A percentile compares a stretch with the other conserved stretches of the same genome.
phyloP scores from a whole-genome alignment of 345 rosid genomes.

The Microcos paniculata region DNA sequence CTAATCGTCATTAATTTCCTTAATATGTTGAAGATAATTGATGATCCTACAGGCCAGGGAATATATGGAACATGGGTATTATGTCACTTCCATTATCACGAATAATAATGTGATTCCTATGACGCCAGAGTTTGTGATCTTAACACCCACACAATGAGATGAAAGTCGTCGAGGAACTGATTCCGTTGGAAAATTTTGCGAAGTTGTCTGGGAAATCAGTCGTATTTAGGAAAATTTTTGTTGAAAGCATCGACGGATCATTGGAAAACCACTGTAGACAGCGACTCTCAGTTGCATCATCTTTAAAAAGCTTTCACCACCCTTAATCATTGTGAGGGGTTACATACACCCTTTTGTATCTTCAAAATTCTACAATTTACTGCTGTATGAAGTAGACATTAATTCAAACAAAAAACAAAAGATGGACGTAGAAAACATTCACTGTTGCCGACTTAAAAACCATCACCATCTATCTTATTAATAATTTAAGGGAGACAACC shows the following conservation, averaged over 20 bases:
- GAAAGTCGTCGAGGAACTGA: background rate
- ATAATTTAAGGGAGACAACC: background rate
- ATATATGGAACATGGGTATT: background rate
- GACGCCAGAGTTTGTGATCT: background rate
- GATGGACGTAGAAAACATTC: background rate
- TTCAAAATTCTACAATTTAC: background rate
- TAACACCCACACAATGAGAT: background rate
- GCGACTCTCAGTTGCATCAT: background rate
- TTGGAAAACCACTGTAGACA: background rate
- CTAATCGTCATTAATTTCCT: too few relatives aligned
- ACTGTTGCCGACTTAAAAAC: slow-evolving; percentile 3
- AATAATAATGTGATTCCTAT: background rate
- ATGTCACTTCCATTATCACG: background rate
- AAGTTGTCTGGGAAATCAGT: background rate
- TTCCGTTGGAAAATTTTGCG: background rate
- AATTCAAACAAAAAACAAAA: too few relatives aligned
- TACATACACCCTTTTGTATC: background rate
- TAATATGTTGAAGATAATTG: too few relatives aligned
- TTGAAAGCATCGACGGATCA: background rate
- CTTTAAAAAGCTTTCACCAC: background rate
- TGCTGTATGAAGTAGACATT: background rate
- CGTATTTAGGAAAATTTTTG: background rate
- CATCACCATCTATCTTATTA: slow-evolving; percentile 8
- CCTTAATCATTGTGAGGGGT: background rate
- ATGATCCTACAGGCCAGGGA: too few relatives aligned